These are phyloP conservation scores for Sphagnum fallax DNA, from an alignment of 228 moss, liverwort and hornwort species.

Conservation along the genomic window DNA sequence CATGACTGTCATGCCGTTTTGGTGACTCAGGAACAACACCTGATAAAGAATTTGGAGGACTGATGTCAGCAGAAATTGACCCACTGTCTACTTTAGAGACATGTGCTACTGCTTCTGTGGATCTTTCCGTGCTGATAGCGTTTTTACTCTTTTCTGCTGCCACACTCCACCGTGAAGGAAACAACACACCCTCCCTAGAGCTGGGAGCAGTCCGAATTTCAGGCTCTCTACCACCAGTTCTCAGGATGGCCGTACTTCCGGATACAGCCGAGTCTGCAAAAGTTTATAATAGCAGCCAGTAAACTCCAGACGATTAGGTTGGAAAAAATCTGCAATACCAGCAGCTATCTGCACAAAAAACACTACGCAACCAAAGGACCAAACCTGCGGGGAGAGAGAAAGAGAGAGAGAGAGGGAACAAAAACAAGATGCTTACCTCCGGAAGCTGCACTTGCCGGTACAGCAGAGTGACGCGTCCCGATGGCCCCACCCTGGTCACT, in stretches of 20 bases:
- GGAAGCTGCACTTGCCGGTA: slow-evolving; percentile 15
- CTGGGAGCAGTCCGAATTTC: background rate
- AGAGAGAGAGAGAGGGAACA: background rate
- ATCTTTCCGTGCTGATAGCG: background rate
- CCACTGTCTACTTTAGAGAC: background rate
- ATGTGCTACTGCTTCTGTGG: background rate
- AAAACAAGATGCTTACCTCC: slow-evolving; percentile 25
- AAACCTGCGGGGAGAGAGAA: too few relatives aligned
- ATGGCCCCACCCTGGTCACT: background rate
- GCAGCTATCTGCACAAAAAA: too few relatives aligned
- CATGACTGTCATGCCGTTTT: slow-evolving; percentile 29
- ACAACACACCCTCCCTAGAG: background rate
- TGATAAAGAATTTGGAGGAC: slow-evolving; percentile 2
- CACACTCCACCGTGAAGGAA: background rate
- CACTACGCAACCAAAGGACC: too few relatives aligned
- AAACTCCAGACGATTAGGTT: too few relatives aligned
- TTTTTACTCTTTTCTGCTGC: background rate
- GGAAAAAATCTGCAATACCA: too few relatives aligned
- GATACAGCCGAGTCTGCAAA: too few relatives aligned
- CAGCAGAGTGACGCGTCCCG: too few relatives aligned
- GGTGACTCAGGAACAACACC: slow-evolving; percentile 13
- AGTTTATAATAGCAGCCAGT: too few relatives aligned
- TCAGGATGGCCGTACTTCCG: too few relatives aligned
- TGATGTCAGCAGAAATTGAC: slow-evolving; percentile 7
- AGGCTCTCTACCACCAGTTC: background rate